phyloP scores from a whole-genome alignment of 768 basidiomycete species.

The Rickenella mellea region DNA sequence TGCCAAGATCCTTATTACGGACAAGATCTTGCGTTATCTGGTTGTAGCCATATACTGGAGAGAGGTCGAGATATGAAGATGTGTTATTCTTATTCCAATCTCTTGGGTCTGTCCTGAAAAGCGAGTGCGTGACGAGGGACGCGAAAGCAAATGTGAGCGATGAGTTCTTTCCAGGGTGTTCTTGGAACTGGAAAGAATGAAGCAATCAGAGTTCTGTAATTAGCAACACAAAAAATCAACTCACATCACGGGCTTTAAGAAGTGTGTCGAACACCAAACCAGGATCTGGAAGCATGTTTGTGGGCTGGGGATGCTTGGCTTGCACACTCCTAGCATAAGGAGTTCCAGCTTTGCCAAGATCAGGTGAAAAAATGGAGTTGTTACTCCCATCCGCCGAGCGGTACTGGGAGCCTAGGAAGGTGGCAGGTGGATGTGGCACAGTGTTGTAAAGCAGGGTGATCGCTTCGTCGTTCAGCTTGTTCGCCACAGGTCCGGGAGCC shows the following conservation, averaged over 20 bases:
- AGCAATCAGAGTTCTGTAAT: not conserved
- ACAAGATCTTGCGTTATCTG: slow-evolving; percentile 28
- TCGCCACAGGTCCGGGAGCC: slow-evolving; percentile 13
- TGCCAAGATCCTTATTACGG: slow-evolving; percentile 36
- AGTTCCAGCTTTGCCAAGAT: slow-evolving; percentile 47
- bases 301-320: slow-evolving; percentile 28
- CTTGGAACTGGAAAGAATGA: slow-evolving; percentile 6
- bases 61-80: slow-evolving; percentile 47
- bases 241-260: slow-evolving; percentile 20
- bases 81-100: slow-evolving; percentile 42
- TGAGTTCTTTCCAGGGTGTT: slow-evolving; percentile 24
- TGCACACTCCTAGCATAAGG: slow-evolving; percentile 54
- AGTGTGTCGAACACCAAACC: slow-evolving; percentile 29
- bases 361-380: slow-evolving; percentile 45
- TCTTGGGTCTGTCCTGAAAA: slow-evolving; percentile 36
- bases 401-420: slow-evolving; percentile 27
- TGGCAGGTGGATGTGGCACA: slow-evolving; percentile 21
- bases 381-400: slow-evolving; percentile 53
- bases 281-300: slow-evolving; percentile 38
- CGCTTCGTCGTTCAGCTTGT: slow-evolving; percentile 9
- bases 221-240: slow-evolving; percentile 3
- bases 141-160: slow-evolving; percentile 19
- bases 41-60: slow-evolving; percentile 45
- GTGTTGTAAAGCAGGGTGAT: slow-evolving; percentile 18
- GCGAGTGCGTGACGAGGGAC: slow-evolving; percentile 16